phyloP scores from a whole-genome alignment of 2,329 filamentous ascomycete genomes.

The Rosellinia necatrix region DNA sequence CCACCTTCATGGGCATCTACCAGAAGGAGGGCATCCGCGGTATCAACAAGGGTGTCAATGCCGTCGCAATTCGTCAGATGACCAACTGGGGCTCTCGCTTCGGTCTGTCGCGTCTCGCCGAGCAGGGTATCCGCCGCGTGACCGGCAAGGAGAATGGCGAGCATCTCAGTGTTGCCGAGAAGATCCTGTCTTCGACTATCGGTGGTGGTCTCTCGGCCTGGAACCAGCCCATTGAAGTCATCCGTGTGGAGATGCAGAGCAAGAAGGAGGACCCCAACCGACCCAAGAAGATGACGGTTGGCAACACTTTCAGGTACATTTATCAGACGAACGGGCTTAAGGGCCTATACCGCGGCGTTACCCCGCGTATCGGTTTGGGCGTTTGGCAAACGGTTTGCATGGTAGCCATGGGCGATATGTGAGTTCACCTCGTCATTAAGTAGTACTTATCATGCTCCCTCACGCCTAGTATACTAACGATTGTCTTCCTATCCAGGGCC shows the following conservation, averaged over 20 bases:
- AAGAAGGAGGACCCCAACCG: constrained; percentile 98
- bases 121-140: constrained; percentile 79
- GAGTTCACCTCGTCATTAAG: constrained; percentile 49
- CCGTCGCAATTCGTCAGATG: constrained; percentile 97
- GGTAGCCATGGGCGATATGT: constrained; percentile 98
- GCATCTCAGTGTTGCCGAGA: constrained; percentile 80
- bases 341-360: constrained; percentile 94
- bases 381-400: constrained; percentile 99
- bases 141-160: constrained; percentile 80
- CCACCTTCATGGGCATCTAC: constrained; percentile 97
- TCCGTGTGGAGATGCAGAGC: constrained; percentile 99
- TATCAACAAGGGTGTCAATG: constrained; percentile 99
- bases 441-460: background rate
- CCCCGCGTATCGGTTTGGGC: constrained; percentile 90
- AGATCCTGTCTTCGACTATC: constrained; percentile 82
- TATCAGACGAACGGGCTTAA: constrained; percentile 85
- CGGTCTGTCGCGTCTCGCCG: constrained; percentile 87
- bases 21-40: constrained; percentile 89
- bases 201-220: constrained; percentile 95
- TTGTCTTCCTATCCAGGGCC: constrained; percentile 51
- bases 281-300: constrained; percentile 98
- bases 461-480: constrained; percentile 34
- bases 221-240: constrained; percentile 99
- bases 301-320: constrained; percentile 84
- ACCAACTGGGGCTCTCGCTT: constrained; percentile 99